Conservation (phyloP, 2,329 filamentous ascomycete genomes). For the Didymella exigua region DNA sequence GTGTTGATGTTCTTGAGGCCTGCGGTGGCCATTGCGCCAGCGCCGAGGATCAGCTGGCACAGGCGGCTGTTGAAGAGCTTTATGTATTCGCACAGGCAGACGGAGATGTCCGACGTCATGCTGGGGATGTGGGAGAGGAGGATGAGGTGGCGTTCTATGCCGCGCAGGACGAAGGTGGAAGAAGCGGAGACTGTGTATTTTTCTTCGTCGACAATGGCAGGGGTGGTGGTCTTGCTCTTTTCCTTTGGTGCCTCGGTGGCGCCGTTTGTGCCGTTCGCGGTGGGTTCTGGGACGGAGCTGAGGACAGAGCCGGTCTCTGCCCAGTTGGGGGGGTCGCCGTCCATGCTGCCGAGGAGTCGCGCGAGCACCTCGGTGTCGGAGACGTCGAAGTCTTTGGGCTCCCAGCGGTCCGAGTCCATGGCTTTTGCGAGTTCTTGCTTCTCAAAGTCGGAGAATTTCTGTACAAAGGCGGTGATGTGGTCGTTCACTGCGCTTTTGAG, state of each 20-base stretch:
- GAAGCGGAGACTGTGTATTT: constrained; percentile 85
- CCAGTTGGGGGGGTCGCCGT: constrained; percentile 72
- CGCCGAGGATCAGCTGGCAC: constrained; percentile 94
- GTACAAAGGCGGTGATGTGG: constrained; percentile 81
- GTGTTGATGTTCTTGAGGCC: constrained; percentile 91
- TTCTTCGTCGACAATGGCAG: constrained; percentile 81
- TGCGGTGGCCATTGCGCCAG: constrained; percentile 85
- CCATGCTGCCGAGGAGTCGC: constrained; percentile 71
- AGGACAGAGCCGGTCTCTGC: constrained; percentile 57
- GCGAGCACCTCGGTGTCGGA: constrained; percentile 65
- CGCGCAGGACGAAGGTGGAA: constrained; percentile 78
- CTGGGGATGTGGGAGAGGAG: constrained; percentile 85
- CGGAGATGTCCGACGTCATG: constrained; percentile 82
- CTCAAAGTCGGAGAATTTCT: constrained; percentile 71
- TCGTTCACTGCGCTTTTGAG: constrained; percentile 80
- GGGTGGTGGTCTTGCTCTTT: constrained; percentile 53
- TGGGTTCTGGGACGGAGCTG: constrained; percentile 26
- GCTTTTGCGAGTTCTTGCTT: constrained; percentile 75
- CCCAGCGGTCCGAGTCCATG: constrained; percentile 84
- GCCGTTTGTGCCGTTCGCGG: constrained; percentile 37
- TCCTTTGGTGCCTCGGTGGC: constrained; percentile 37
- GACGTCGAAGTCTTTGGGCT: constrained; percentile 74
- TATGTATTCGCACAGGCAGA: constrained; percentile 80
- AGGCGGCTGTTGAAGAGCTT: constrained; percentile 95
- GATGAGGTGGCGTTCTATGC: constrained; percentile 81